Evolutionary conservation across 176 grass and related monocot species (phyloP), one percentile per base, ranked within the genome.

Genomic region (Eremochloa ophiuroides): DNA sequence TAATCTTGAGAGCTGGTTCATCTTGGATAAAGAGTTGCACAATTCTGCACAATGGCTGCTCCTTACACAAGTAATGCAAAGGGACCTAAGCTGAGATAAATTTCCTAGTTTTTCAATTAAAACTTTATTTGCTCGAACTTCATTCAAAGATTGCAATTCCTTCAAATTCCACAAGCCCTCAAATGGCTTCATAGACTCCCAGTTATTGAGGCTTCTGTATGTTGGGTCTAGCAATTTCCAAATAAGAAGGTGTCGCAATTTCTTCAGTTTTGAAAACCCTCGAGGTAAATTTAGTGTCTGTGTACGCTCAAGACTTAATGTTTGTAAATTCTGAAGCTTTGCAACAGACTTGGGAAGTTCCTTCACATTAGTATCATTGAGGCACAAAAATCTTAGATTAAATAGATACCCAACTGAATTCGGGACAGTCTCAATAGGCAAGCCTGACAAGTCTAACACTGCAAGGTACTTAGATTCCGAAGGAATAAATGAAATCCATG

Each of bases 21-120:
- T 76, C 71, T 82, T 84, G 42, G 85, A 90, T 75, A 93, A 77
- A 55, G 87, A 87, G 37, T 27, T 7, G 47, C 88, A 90, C 61
- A 87, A 29, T 41, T 78, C 65, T 69, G 46, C 39, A 47, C 76
- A 93, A 5, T 90, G 62, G 41, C 10, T 85, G 50, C 76, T 65
- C n/a, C 81, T 87, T 0, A 90, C 51, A 51, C 53, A 28, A 62
- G 40, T 60, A 79, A 93, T 73, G 31, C 59, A 43, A 39, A 93
- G 27, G 25, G 51, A 43, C 61, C 82, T 93, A 13, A 90, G 42
- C 8, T 90, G 77, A 40, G 76, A 80, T 62, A 93, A 80, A 67
- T 85, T 34, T 37, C 25, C 66, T 20, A 90, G 55, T 58, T 77
- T 67, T 59, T 61, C 64, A 63, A 87, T 77, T 46, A 87, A 71